Evolutionary conservation across 1,284 basidiomycete species (phyloP).

Genomic region (Cystobasidiaceae sp.): DNA sequence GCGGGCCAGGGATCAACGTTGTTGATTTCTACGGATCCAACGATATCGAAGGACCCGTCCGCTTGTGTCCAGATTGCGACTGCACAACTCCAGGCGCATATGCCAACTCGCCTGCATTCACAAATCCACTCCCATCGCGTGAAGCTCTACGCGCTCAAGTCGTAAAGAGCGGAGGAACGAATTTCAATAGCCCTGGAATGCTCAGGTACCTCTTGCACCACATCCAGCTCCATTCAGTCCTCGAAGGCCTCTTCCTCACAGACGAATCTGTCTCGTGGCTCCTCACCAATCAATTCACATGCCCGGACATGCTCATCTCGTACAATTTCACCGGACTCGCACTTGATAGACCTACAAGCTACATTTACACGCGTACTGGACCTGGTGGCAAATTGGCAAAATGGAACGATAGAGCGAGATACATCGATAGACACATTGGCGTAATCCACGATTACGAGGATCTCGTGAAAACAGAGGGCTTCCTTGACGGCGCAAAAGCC

Average conservation of each 20-base stretch:
- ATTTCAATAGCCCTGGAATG: slow-evolving; percentile 14
- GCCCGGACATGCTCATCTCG: slow-evolving; percentile 28
- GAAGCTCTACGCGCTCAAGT: slow-evolving; percentile 6
- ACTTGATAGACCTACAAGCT: slow-evolving; percentile 24
- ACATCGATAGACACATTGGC: slow-evolving; percentile 18
- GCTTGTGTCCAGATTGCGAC: slow-evolving; percentile 25
- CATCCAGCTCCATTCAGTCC: slow-evolving; percentile 11
- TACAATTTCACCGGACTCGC: slow-evolving; percentile 19
- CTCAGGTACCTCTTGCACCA: slow-evolving; percentile 19
- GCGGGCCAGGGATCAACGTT: neutral
- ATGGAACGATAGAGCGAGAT: slow-evolving; percentile 24
- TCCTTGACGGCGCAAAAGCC: slow-evolving; percentile 23
- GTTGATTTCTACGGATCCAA: slow-evolving; percentile 14
- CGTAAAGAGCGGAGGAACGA: slow-evolving; percentile 3
- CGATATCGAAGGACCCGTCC: slow-evolving; percentile 12
- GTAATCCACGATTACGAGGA: slow-evolving; percentile 14
- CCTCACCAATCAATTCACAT: slow-evolving; percentile 29
- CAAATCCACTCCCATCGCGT: neutral
- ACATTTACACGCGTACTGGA: slow-evolving; percentile 26
- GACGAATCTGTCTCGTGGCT: slow-evolving; percentile 17
- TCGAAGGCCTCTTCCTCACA: slow-evolving; percentile 19
- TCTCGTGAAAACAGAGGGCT: slow-evolving; percentile 18
- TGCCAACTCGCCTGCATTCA: slow-evolving; percentile 12
- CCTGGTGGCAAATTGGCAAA: slow-evolving; percentile 22
- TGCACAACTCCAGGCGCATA: slow-evolving; percentile 22